phyloP scores from a whole-genome alignment of 2,329 filamentous ascomycete species.

The Trichoderma atroviride region DNA sequence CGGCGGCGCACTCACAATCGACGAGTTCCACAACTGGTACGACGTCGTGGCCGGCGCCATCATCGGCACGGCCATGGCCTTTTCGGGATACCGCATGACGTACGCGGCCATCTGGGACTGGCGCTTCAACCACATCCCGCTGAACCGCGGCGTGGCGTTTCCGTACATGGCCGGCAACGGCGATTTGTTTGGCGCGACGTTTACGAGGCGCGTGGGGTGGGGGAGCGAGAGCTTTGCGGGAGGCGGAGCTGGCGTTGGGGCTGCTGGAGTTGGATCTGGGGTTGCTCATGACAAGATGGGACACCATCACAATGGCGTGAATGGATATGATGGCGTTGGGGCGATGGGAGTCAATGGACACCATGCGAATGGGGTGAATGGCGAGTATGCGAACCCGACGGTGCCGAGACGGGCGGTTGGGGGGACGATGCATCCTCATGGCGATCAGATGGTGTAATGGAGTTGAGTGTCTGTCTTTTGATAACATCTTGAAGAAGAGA shows the following conservation, averaged over 20 bases:
- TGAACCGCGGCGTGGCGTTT: constrained; percentile 61
- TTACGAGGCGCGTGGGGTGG: constrained; percentile 64
- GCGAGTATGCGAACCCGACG: constrained; percentile 17
- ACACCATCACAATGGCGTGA: constrained; percentile 17
- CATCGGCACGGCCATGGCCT: constrained; percentile 67
- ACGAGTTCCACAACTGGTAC: constrained; percentile 77
- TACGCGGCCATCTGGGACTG: constrained; percentile 71
- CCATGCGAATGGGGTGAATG: neutral
- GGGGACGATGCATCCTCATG: constrained; percentile 15
- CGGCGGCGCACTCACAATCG: constrained; percentile 69
- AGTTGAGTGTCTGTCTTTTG: neutral
- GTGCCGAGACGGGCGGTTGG: constrained; percentile 30
- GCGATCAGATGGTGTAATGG: constrained; percentile 28
- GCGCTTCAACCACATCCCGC: constrained; percentile 65
- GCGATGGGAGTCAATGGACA: neutral
- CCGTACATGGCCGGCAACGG: constrained; percentile 48
- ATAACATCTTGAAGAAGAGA: neutral
- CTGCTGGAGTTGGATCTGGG: too few relatives aligned
- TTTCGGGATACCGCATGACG: constrained; percentile 66
- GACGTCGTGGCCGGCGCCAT: constrained; percentile 68
- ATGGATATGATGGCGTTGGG: constrained; percentile 25
- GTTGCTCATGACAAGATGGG: neutral
- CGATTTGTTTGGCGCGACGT: constrained; percentile 58
- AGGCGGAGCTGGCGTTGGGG: neutral
- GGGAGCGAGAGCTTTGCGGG: constrained; percentile 39